phyloP scores from a whole-genome alignment of 805 yeast genomes.

The Lachancea nothofagi region DNA sequence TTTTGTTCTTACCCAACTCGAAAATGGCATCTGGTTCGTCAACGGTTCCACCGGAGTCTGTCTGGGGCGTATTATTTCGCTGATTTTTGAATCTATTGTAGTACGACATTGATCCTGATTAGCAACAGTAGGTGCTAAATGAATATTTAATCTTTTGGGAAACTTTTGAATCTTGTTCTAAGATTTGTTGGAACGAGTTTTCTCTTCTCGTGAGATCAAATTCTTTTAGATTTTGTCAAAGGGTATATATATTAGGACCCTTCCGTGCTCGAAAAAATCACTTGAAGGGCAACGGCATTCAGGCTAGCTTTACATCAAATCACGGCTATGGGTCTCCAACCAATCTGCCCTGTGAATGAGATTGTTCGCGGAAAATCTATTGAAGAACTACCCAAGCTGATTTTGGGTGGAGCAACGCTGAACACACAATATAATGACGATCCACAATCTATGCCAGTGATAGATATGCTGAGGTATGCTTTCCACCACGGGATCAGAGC shows the following conservation, averaged over 20 bases:
- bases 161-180: background rate
- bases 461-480: conserved; percentile 52
- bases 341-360: conserved; percentile 5
- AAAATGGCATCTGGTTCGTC: conserved; percentile 15
- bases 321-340: background rate
- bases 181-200: too few species aligned
- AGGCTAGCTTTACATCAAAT: background rate
- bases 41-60: conserved; percentile 9
- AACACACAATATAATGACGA: conserved; percentile 72
- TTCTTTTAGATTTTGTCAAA: too few species aligned
- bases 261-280: too few species aligned
- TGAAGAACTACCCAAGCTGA: conserved; percentile 39
- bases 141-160: background rate
- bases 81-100: conserved; percentile 15
- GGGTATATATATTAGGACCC: too few species aligned
- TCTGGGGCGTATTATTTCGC: conserved; percentile 12
- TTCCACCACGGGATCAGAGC: conserved; percentile 67
- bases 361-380: background rate
- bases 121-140: background rate
- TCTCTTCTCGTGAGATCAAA: too few species aligned
- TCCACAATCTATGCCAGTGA: conserved; percentile 56
- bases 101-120: conserved; percentile 10
- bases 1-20: conserved; percentile 55
- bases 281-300: background rate
- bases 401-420: conserved; percentile 87